Conservation (phyloP, 805 yeast genomes). For the Barnettozyma sp. region DNA sequence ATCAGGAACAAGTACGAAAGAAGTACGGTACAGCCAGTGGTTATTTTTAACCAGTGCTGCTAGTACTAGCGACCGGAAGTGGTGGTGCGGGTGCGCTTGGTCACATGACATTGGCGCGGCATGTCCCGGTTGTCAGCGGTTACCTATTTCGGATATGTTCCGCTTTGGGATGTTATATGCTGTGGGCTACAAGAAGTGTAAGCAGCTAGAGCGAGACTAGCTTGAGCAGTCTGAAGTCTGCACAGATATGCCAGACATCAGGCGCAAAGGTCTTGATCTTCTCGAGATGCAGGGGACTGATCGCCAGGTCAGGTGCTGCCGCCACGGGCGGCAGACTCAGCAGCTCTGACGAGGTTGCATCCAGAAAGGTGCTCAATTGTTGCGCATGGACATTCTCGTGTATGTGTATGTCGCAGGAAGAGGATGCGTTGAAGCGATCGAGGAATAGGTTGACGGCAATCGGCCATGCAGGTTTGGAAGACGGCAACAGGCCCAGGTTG, state of each 20-base stretch:
- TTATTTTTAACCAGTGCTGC: no score
- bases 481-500: constrained; percentile 74
- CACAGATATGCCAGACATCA: constrained; percentile 72
- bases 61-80: no score
- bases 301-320: constrained; percentile 4
- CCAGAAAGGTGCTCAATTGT: constrained; percentile 29
- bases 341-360: constrained; percentile 3
- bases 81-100: no score
- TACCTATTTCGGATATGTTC: constrained; percentile 1
- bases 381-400: constrained; percentile 63
- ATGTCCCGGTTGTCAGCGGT: no score
- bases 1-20: no score
- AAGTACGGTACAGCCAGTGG: no score
- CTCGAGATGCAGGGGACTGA: constrained; percentile 38
- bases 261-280: constrained; percentile 84
- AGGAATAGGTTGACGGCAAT: constrained; percentile 30
- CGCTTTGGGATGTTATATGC: neutral
- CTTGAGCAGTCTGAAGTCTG: constrained; percentile 32
- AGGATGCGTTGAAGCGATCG: constrained; percentile 4
- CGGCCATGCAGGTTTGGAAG: constrained; percentile 57
- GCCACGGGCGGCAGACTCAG: constrained; percentile 2
- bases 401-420: constrained; percentile 45
- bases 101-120: no score
- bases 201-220: no score
- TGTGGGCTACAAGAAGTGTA: no score